Evolutionary conservation across 1,284 basidiomycete species (phyloP).

Genomic region (Amylostereum areolatum): DNA sequence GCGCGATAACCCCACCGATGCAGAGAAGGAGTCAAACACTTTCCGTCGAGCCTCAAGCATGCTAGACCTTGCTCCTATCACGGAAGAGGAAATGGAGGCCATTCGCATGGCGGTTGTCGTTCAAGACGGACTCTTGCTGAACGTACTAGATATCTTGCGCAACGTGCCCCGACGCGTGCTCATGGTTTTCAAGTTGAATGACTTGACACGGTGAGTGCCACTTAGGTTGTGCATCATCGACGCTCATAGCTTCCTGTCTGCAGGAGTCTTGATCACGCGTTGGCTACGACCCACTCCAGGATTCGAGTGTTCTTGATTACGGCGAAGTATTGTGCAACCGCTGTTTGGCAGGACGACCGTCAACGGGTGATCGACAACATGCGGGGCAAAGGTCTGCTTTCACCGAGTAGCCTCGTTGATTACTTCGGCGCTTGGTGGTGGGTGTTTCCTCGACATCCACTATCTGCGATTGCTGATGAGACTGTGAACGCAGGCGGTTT

Average conservation of each 20-base stretch:
- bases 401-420: slow-evolving; percentile 40
- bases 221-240: neutral
- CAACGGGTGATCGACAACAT: slow-evolving; percentile 43
- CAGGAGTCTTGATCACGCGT: slow-evolving; percentile 66
- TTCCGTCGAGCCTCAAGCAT: slow-evolving; percentile 66
- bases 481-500: slow-evolving; percentile 44
- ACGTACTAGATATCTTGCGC: slow-evolving; percentile 81
- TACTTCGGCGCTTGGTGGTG: slow-evolving; percentile 68
- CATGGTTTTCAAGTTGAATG: slow-evolving; percentile 85
- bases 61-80: slow-evolving; percentile 65
- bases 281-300: slow-evolving; percentile 75
- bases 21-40: slow-evolving; percentile 19
- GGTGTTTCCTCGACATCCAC: slow-evolving; percentile 16
- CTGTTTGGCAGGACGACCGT: slow-evolving; percentile 82
- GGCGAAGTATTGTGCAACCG: slow-evolving; percentile 82
- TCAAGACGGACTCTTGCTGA: slow-evolving; percentile 74
- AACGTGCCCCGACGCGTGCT: slow-evolving; percentile 79
- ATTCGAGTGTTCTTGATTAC: slow-evolving; percentile 88
- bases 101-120: slow-evolving; percentile 78
- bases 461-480: slow-evolving; percentile 7
- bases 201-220: slow-evolving; percentile 62
- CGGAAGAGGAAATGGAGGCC: slow-evolving; percentile 68
- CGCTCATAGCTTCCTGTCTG: slow-evolving; percentile 1
- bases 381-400: slow-evolving; percentile 45
- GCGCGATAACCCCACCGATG: slow-evolving; percentile 37